Evolutionary conservation across 2,329 filamentous ascomycete genomes (phyloP), one percentile per base, ranked within the genome.

Genomic region (Phaeosphaeriaceae sp.): DNA sequence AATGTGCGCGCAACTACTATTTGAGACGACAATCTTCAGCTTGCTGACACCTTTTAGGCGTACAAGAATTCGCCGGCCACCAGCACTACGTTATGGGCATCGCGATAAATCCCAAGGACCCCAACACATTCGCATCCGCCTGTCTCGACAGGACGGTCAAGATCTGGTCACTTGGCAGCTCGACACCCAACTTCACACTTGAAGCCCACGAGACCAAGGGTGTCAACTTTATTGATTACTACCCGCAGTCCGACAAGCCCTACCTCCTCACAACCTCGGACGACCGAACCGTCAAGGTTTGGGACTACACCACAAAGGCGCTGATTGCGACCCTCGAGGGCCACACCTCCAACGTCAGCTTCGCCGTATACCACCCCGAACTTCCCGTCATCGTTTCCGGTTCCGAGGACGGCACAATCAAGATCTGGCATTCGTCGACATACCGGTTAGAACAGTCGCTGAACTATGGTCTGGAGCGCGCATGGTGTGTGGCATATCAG

Each of bases 301-400:
- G 95, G 94, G 95, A 99, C 76, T 98, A 99, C 83, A 98, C 94
- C 13, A 98, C 93, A 49, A 99, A 99, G 81, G 95, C 93, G 13
- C 84, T 98, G 65, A 97, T 98, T 75, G 95, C 95, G 27, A 98
- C 94, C 2, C 85, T 99, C 48, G 95, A 99, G 79, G 95, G 95
- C 25, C 95, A 99, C 79, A 96, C 93, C 27, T 97, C 93, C 79
- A 99, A 99, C 73, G 95, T 99, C 48, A 97, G 93, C 2, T 99
- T 98, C 74, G 95, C 95, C 50, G 96, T 93, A 79, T 99, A 98
- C 76, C 95, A 99, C 79, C 95, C 95, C 1, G 94, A 98, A 79
- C 83, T 99, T 49, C 95, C 95, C 2, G 90, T 99, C 66, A 99
- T 99, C 73, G 94, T 99, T 56, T 98, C 95, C 22, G 95, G 95